A percentile compares a stretch with the other conserved stretches of the same genome.
Evolutionary conservation across 2,329 filamentous ascomycete species (phyloP).

Genomic region (Fusarium solani-melongenae): DNA sequence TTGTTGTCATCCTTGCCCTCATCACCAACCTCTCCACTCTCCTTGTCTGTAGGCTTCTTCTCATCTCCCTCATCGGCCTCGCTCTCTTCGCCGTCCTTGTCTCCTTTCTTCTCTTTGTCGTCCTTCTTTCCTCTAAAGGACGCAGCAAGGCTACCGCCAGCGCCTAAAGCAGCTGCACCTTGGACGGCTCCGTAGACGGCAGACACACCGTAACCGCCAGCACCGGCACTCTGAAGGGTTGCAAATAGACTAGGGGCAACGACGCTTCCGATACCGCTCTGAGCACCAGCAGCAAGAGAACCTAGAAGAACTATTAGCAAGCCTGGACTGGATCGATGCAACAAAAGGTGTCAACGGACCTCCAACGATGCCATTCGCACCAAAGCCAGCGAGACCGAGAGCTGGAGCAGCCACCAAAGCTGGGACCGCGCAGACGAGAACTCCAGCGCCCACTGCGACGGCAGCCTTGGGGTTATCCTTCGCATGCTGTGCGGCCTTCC

Average conservation of each 20-base stretch:
- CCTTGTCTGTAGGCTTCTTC: not conserved
- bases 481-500: not conserved
- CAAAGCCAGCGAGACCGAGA: slow-evolving; percentile 29
- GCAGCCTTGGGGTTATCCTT: slow-evolving; percentile 3
- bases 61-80: not conserved
- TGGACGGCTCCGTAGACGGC: slow-evolving; percentile 34
- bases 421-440: slow-evolving; percentile 19
- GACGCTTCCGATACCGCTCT: slow-evolving; percentile 46
- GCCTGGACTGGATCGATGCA: not conserved
- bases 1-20: not conserved
- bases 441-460: slow-evolving; percentile 6
- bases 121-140: not conserved
- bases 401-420: slow-evolving; percentile 17
- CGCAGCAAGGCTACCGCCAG: not conserved
- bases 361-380: slow-evolving; percentile 26
- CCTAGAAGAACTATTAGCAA: slow-evolving; percentile 20
- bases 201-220: slow-evolving; percentile 43
- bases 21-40: not conserved
- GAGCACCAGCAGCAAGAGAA: slow-evolving; percentile 38
- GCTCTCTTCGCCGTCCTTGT: not conserved
- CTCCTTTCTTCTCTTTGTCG: not conserved
- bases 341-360: slow-evolving; percentile 4
- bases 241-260: slow-evolving; percentile 41
- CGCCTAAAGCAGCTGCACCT: not conserved
- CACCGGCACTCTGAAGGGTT: slow-evolving; percentile 46